Evolutionary conservation across 1,284 basidiomycete species (phyloP), one percentile per base, ranked within the genome.

Genomic region (Cryptococcus amylolentus): DNA sequence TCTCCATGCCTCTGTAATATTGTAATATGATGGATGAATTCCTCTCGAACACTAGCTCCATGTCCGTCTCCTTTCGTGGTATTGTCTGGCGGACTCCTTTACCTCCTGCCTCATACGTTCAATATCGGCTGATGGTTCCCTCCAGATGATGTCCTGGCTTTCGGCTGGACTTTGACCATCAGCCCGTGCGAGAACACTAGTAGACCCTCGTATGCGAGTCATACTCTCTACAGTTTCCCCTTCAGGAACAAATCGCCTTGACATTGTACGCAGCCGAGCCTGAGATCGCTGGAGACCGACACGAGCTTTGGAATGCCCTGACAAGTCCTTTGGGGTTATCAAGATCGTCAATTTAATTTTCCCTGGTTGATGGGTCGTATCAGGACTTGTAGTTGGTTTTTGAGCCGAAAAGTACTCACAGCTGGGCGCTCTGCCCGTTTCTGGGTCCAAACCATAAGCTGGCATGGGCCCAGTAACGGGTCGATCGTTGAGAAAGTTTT

Each of bases 401-500:
- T 35, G 27, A 18, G n/a, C 20, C 20, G 20, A 47, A 28, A 46
- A 18, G 20, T 16, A 59, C 69, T 61, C 46, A 71, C 75, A 71
- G 10, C 68, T 56, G 43, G 68, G 63, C 10, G 58, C 52, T 28
- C 26, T 7, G 58, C 60, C 18, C 63, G 52, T 9, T 48, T 55
- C 10, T 57, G 57, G 9, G 57, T 66, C 62, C 12, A 56, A 55
- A 3, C 63, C 27, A 66, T 28, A 76, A 70, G 9, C 57, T 54
- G 13, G 72, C 55, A 46, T 46, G 0, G 56, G 52, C 5, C 67
- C 67, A 0, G 39, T 37, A 4, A 79, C 74, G 1, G 35, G 55
- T 28, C 68, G 47, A 16, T 70, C 77, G 48, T 77, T 69, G 26
- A 81, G 55, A 52, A 66, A 72, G 63, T 76, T 80, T 20, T 60